These are phyloP conservation scores for Sequoiadendron giganteum DNA, from an alignment of 75 land plant species.

Conservation along the genomic window DNA sequence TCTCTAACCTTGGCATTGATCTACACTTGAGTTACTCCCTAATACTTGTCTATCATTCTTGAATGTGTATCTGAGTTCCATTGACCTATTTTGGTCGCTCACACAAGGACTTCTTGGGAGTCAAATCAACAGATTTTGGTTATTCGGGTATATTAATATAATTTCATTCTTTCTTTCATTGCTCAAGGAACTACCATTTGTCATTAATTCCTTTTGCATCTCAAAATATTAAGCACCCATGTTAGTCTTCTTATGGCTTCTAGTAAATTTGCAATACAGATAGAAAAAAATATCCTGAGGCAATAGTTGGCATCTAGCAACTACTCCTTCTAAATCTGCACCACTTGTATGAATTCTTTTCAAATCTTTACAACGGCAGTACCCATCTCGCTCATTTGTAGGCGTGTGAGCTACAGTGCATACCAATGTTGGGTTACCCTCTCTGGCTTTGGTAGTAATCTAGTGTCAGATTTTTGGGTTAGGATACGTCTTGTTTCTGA, in stretches of 20 bases:
- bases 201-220: background rate
- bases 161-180: background rate
- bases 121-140: background rate
- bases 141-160: background rate
- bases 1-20: background rate
- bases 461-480: background rate
- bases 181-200: background rate
- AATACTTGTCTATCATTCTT: background rate
- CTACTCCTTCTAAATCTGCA: background rate
- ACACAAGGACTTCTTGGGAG: background rate
- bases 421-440: background rate
- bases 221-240: background rate
- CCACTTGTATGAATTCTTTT: background rate
- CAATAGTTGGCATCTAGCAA: background rate
- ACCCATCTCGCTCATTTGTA: background rate
- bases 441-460: background rate
- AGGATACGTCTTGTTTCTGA: background rate
- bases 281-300: background rate
- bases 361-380: too few relatives aligned
- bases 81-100: background rate
- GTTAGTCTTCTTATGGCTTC: background rate
- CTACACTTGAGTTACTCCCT: background rate
- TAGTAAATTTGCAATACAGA: background rate
- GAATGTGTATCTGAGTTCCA: background rate
- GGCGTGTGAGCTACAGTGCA: constrained; percentile 1